Conservation (phyloP, 306 rosid species). For the Begonia loranthoides region DNA sequence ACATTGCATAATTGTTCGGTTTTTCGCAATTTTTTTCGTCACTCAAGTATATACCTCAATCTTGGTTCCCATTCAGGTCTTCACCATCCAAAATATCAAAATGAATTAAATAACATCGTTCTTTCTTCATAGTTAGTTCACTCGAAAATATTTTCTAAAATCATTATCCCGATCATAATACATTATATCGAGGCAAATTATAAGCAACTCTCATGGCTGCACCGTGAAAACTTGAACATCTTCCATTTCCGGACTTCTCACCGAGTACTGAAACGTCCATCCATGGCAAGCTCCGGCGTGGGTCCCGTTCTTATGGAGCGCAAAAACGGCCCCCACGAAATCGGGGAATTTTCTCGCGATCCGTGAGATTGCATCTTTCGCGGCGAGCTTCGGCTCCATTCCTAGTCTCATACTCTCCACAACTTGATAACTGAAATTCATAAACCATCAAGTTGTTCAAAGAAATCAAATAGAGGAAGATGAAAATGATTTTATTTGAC, state of each 20-base stretch:
- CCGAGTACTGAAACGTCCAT: constrained; percentile 86
- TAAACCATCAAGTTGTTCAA: not conserved
- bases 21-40: too few species aligned
- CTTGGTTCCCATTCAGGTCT: too few species aligned
- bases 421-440: constrained; percentile 76
- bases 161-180: too few species aligned
- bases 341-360: constrained; percentile 60
- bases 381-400: constrained; percentile 75
- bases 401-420: constrained; percentile 95
- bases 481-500: too few species aligned
- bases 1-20: too few species aligned
- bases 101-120: too few species aligned
- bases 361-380: constrained; percentile 62
- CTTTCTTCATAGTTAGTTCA: too few species aligned
- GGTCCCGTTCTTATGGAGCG: constrained; percentile 52
- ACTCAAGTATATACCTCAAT: too few species aligned
- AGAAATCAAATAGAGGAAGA: too few species aligned
- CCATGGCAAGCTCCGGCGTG: constrained; percentile 93
- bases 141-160: too few species aligned
- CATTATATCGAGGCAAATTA: too few species aligned
- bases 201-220: constrained; percentile 23
- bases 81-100: too few species aligned
- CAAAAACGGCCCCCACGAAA: constrained; percentile 79
- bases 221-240: constrained; percentile 75
- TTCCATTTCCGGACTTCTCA: constrained; percentile 57